Base-by-base conservation (phyloP, 257 asterid species). In the Salvia miltiorrhiza region DNA sequence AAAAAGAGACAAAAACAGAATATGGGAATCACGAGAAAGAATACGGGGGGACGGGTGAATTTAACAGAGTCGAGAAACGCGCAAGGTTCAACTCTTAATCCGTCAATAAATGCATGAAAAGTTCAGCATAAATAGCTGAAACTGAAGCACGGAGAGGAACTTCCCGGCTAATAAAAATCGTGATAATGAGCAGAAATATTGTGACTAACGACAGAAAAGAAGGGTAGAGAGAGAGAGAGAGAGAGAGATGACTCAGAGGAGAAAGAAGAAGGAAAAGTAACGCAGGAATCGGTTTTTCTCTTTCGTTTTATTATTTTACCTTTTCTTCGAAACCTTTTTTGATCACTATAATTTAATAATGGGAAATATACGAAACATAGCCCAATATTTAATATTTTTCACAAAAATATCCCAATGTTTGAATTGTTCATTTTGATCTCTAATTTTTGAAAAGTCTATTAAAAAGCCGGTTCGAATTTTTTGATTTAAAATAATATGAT, bases 21-120 rank as follows among this genome's bases (percentile, higher is more conserved):
- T 54, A 41, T 21, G 32, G 10, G 20, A 67, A 62, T 58, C 49
- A 35, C 37, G 30, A 54, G 49, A 57, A 65, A 26, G 32, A 61
- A 50, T 9, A 2, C 8, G 40, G 44, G 56, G 33, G 54, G 44
- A 28, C 62, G 24, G 43, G 47, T 59, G 65, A 53, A 57, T n/a
- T 50, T 40, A 26, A 52, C 63, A 43, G 67, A n/a, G 47, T 8
- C 47, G 8, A 32, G 23, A 71, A 65, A 71, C 39, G 54, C 50
- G 67, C 70, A 45, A 7, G 58, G 50, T 44, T 13, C 41, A 37
- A 43, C 47, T 9, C 48, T 63, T 21, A 73, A 63, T 57, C 62
- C 54, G 9, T 23, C 7, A 56, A 48, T 63, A 67, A 76, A 49
- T 72, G 81, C 84, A 79, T 63, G 84, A 43, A 72, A 30, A 24